Evolutionary conservation across 208 protist species (phyloP).

Genomic region (Trypanosoma lewisi): DNA sequence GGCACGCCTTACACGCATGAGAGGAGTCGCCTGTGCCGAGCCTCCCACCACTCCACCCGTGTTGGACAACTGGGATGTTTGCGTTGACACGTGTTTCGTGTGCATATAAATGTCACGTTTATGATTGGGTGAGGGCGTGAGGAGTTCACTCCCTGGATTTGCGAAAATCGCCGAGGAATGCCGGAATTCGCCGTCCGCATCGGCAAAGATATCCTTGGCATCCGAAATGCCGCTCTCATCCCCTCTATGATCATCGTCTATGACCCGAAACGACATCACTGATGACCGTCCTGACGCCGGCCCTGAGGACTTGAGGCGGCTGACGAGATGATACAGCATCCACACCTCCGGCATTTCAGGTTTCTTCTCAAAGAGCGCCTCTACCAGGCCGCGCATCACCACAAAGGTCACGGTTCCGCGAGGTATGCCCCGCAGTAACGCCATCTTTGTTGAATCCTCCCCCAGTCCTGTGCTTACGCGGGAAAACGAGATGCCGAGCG

Average conservation of each 20-base stretch:
- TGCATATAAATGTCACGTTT: slow-evolving; percentile 1
- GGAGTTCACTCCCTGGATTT: slow-evolving; percentile 14
- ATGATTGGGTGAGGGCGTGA: slow-evolving; percentile 21
- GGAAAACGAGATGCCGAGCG: slow-evolving; percentile 27
- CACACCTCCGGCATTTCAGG: slow-evolving; percentile 62
- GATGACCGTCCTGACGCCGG: slow-evolving; percentile 46
- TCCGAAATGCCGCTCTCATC: slow-evolving; percentile 44
- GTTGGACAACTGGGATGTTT: background rate
- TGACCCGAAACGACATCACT: slow-evolving; percentile 11
- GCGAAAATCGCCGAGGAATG: slow-evolving; percentile 14
- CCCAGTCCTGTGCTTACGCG: slow-evolving; percentile 22
- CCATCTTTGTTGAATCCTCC: slow-evolving; percentile 44
- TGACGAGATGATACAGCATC: slow-evolving; percentile 54
- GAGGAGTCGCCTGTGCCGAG: background rate
- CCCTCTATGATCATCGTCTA: background rate
- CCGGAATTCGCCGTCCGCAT: slow-evolving; percentile 12
- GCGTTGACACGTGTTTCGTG: slow-evolving; percentile 2
- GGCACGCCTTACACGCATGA: background rate
- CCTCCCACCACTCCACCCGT: background rate
- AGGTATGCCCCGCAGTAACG: slow-evolving; percentile 53
- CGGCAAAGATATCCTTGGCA: slow-evolving; percentile 21
- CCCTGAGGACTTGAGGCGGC: slow-evolving; percentile 32
- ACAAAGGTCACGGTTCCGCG: slow-evolving; percentile 40
- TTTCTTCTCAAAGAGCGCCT: slow-evolving; percentile 61
- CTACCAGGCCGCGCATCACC: slow-evolving; percentile 37